These are phyloP conservation scores for Lactuca saligna DNA, from an alignment of 129 eudicot species.

Conservation along the genomic window DNA sequence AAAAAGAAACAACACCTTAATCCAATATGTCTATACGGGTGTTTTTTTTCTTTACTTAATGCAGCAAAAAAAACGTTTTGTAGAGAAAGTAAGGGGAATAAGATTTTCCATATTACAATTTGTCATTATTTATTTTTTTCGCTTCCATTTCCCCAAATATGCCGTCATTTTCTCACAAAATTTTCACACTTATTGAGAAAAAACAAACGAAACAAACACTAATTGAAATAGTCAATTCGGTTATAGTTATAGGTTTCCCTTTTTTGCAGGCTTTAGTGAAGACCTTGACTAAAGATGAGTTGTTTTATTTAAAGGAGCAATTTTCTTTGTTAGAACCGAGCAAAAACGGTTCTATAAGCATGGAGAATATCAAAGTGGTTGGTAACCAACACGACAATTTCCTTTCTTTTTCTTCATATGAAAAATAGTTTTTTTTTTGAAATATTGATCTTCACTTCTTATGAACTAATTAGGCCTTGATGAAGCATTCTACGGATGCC, in stretches of 20 bases:
- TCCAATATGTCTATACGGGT: too few species aligned
- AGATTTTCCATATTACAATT: too few species aligned
- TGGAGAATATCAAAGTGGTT: slow-evolving; percentile 84
- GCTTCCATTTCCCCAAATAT: too few species aligned
- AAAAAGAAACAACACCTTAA: too few species aligned
- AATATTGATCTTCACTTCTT: slow-evolving; percentile 20
- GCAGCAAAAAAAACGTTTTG: too few species aligned
- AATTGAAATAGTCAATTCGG: background rate
- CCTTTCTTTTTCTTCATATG: background rate
- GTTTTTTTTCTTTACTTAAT: too few species aligned
- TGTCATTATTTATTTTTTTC: too few species aligned
- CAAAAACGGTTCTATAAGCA: slow-evolving; percentile 69
- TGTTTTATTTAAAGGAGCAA: slow-evolving; percentile 68
- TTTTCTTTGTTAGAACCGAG: slow-evolving; percentile 70
- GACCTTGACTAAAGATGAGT: slow-evolving; percentile 73
- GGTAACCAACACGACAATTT: slow-evolving; percentile 17
- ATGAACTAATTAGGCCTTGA: slow-evolving; percentile 57
- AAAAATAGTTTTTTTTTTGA: too few species aligned
- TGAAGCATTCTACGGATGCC: slow-evolving; percentile 86
- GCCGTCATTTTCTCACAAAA: too few species aligned
- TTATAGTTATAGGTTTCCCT: background rate
- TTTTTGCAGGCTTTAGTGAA: slow-evolving; percentile 77
- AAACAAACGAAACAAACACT: too few species aligned
- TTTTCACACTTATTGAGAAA: too few species aligned
- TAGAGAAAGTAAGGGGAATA: too few species aligned